Percentiles rank a stretch among this genome's conserved stretches.
These are phyloP conservation scores for Puccinia coronata DNA, from an alignment of 1,284 basidiomycete species.

Conservation along the genomic window DNA sequence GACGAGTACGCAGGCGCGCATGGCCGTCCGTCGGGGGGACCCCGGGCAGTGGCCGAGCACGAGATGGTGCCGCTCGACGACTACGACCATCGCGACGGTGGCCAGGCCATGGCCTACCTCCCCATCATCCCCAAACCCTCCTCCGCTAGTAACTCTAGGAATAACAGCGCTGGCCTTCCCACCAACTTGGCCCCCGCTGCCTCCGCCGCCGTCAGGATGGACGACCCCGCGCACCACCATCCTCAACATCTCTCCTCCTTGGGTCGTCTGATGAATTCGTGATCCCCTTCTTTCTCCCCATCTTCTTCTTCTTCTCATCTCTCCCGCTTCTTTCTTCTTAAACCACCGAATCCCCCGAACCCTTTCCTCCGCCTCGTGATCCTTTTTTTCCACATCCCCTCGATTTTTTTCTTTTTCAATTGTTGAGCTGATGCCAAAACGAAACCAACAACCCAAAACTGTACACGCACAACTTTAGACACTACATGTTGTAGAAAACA, in stretches of 20 bases:
- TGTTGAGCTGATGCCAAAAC: too few species aligned
- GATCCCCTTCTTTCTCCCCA: not conserved
- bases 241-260: conserved; percentile 27
- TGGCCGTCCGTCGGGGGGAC: not conserved
- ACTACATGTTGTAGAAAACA: too few species aligned
- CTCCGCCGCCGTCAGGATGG: not conserved
- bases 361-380: too few species aligned
- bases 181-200: not conserved
- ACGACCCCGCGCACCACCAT: conserved; percentile 16
- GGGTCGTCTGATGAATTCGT: conserved; percentile 35
- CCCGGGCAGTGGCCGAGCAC: conserved; percentile 8
- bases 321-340: not conserved
- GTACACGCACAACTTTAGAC: too few species aligned
- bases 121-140: conserved; percentile 48
- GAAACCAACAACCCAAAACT: too few species aligned
- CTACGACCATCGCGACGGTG: conserved; percentile 47
- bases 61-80: conserved; percentile 41
- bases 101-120: conserved; percentile 47
- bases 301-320: not conserved
- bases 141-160: not conserved
- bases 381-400: too few species aligned
- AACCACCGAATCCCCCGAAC: not conserved
- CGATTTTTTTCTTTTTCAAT: too few species aligned
- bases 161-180: not conserved
- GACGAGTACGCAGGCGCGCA: conserved; percentile 19